Base-by-base conservation (phyloP, 768 basidiomycete genomes). In the Boletus sp. region DNA sequence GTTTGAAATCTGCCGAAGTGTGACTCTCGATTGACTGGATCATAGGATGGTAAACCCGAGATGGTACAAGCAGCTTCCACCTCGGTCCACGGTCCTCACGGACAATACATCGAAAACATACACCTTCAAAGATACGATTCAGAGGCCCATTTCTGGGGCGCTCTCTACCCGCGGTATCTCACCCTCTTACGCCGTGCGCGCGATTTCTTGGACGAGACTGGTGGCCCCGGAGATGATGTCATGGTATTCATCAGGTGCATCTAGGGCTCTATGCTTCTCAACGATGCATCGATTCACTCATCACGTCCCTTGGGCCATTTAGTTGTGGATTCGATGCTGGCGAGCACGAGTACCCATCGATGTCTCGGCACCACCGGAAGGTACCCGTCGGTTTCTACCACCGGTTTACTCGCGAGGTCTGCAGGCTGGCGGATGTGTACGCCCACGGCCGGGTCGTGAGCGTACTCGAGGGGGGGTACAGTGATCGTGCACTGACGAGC, bases 241-340 rank as follows among this genome's bases (percentile, higher is more conserved):
- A 65, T 98, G 2, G 74, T 99, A 4, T 87, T 97, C 65, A 88
- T 99, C 64, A 95, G 93, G 94, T 86, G 13, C 8, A 75, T 55
- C n/a, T 27, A 21, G 53, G 23, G 30, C 9, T 46, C 17, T 6
- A 2, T 9, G 2, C n/a, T 4, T 21, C 37, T 1, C n/a, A 21
- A 15, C 1, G 3, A 33, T 27, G 23, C 7, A 14, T 50, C 13
- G 17, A 38, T 17, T 6, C 38, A 38, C 38, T 9, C 17, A 29
- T 29, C 10, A 17, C 19, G 11, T 30, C 33, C 15, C 3, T 27
- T 33, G 21, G 21, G 21, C 13, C 38, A 39, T 25, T 30, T 59
- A 95, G 93, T 60, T 93, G 90, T 58, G 96, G 96, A 1, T 93
- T 98, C 73, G 96, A 99, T 61, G 95, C 95, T 1, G 91, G 87